A percentile compares a stretch with the other conserved stretches of the same genome.
phyloP scores from a whole-genome alignment of 768 basidiomycete genomes.

The Cystobasidium onofrii region DNA sequence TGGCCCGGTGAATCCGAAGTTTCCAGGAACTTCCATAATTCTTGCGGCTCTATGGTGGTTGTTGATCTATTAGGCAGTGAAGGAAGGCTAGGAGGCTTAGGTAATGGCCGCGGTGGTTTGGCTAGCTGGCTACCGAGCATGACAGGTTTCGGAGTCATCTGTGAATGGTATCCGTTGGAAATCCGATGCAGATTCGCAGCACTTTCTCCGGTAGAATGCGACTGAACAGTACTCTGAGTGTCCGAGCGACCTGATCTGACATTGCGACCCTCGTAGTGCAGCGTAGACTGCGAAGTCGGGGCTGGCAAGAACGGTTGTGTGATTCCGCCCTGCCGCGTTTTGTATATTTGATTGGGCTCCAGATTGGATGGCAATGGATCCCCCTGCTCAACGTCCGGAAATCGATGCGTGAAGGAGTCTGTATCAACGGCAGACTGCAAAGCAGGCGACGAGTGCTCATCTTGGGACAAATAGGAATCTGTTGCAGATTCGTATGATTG shows the following conservation, averaged over 20 bases:
- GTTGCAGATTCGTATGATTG: neutral
- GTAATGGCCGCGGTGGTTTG: constrained; percentile 6
- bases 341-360: too few species aligned
- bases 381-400: constrained; percentile 27
- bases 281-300: neutral
- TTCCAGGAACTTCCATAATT: constrained; percentile 26
- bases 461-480: neutral
- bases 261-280: neutral
- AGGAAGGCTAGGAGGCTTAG: constrained; percentile 11
- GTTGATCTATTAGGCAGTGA: constrained; percentile 22
- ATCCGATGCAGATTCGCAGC: neutral
- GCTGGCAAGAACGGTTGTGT: constrained; percentile 13
- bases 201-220: constrained; percentile 9
- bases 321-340: constrained; percentile 1
- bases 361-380: neutral
- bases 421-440: neutral
- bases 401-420: constrained; percentile 11
- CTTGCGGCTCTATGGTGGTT: constrained; percentile 12
- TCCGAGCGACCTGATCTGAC: neutral
- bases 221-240: neutral
- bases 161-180: neutral
- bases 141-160: neutral
- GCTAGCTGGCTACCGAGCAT: neutral
- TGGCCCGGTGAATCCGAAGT: neutral
- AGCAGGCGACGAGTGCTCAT: neutral